Evolutionary conservation across 768 basidiomycete genomes (phyloP).

Genomic region (Mycena venus): DNA sequence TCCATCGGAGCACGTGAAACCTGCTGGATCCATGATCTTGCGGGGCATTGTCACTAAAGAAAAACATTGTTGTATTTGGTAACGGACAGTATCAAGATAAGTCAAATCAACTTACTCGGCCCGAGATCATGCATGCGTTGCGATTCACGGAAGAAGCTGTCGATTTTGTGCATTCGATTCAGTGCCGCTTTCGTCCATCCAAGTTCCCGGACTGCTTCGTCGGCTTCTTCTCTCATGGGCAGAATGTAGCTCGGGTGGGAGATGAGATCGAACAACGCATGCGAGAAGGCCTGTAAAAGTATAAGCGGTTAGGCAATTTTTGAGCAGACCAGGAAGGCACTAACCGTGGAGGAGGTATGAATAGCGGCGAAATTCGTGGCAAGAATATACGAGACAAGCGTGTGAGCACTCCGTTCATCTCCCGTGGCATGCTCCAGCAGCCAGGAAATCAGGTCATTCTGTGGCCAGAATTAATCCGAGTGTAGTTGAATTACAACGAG

Average conservation of each 20-base stretch:
- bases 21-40: constrained; percentile 34
- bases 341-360: constrained; percentile 57
- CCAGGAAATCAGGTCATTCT: constrained; percentile 36
- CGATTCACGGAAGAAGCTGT: constrained; percentile 38
- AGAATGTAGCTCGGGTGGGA: constrained; percentile 43
- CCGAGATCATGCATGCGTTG: not conserved
- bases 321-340: not conserved
- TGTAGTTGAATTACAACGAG: not conserved
- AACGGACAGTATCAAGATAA: not conserved
- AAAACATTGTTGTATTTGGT: not conserved
- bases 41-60: constrained; percentile 42
- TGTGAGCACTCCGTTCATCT: constrained; percentile 37
- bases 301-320: not conserved
- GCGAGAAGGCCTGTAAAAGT: constrained; percentile 39
- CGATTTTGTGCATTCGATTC: constrained; percentile 25
- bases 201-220: constrained; percentile 37
- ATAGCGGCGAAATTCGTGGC: constrained; percentile 55
- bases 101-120: not conserved
- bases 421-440: constrained; percentile 40
- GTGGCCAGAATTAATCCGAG: not conserved
- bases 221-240: constrained; percentile 50
- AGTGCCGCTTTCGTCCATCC: constrained; percentile 30
- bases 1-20: constrained; percentile 51
- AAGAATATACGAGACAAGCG: constrained; percentile 46
- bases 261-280: constrained; percentile 46